Percentiles rank a stretch among this genome's conserved stretches.
Conservation (phyloP, 768 basidiomycete species). For the Pulveroboletus sp. region DNA sequence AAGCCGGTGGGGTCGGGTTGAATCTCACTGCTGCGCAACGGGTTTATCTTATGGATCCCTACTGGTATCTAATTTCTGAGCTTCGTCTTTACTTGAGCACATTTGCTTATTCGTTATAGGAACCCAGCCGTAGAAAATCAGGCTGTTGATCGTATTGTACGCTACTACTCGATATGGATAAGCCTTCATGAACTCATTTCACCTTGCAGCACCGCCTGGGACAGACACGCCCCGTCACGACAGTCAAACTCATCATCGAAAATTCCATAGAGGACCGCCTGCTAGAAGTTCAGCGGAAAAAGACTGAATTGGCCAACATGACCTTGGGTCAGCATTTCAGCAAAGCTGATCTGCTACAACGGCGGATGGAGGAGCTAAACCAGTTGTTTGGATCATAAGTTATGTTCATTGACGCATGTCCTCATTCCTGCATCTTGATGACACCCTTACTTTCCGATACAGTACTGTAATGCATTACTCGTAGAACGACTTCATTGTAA, state of each 20-base stretch:
- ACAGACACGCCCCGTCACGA: conserved; percentile 87
- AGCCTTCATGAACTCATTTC: neutral
- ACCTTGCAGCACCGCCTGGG: conserved; percentile 83
- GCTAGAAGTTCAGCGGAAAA: conserved; percentile 91
- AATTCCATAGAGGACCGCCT: conserved; percentile 91
- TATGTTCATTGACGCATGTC: conserved; percentile 19
- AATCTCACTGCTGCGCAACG: conserved; percentile 93
- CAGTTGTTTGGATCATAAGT: conserved; percentile 61
- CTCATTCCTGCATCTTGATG: conserved; percentile 14
- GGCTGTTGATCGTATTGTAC: conserved; percentile 93
- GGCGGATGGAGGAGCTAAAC: conserved; percentile 83
- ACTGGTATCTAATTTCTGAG: conserved; percentile 55
- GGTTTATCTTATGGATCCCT: conserved; percentile 95
- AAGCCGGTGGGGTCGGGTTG: conserved; percentile 95
- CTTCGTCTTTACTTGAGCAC: neutral
- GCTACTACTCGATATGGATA: conserved; percentile 28
- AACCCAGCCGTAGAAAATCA: conserved; percentile 98
- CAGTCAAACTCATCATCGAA: conserved; percentile 90
- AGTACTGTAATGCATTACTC: conserved; percentile 29
- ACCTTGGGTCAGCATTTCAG: conserved; percentile 83
- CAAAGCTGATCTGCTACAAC: conserved; percentile 82
- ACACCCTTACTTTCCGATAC: conserved; percentile 18
- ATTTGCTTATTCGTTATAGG: conserved; percentile 41
- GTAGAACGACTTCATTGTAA: conserved; percentile 31
- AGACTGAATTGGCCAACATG: conserved; percentile 91